Percentiles rank a stretch among this genome's conserved stretches.
phyloP scores from a whole-genome alignment of 1,139 yeast species.

The Hansenula lynferdii region DNA sequence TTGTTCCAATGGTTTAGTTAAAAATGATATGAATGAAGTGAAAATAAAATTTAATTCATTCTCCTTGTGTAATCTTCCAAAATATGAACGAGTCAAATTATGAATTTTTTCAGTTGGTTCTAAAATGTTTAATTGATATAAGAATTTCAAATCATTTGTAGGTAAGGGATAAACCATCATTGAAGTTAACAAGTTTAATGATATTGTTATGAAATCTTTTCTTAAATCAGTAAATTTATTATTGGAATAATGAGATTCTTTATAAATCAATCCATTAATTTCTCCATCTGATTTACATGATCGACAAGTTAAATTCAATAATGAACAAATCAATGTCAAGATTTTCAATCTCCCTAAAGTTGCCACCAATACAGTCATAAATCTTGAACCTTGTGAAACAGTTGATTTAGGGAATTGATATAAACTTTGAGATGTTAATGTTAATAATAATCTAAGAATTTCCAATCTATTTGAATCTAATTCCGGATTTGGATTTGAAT shows the following conservation, averaged over 20 bases:
- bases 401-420: slow-evolving; percentile 45
- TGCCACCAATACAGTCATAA: slow-evolving; percentile 54
- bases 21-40: slow-evolving; percentile 40
- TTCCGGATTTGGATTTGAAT: slow-evolving; percentile 41
- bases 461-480: slow-evolving; percentile 67
- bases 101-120: slow-evolving; percentile 28
- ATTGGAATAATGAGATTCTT: slow-evolving; percentile 10
- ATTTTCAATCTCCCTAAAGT: slow-evolving; percentile 43
- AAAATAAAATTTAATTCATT: slow-evolving; percentile 46
- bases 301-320: slow-evolving; percentile 55
- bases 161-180: slow-evolving; percentile 68
- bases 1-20: slow-evolving; percentile 40
- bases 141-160: slow-evolving; percentile 38
- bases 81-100: slow-evolving; percentile 46
- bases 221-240: slow-evolving; percentile 30
- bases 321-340: slow-evolving; percentile 59
- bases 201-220: slow-evolving; percentile 46
- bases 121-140: slow-evolving; percentile 33
- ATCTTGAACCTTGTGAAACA: slow-evolving; percentile 50
- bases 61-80: slow-evolving; percentile 51
- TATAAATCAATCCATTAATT: slow-evolving; percentile 22
- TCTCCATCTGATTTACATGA: slow-evolving; percentile 25
- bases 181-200: slow-evolving; percentile 58
- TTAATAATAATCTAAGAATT: slow-evolving; percentile 53
- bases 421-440: slow-evolving; percentile 60